phyloP scores from a whole-genome alignment of 192 early-diverging fungal genomes.

The Umbelopsis sp. region DNA sequence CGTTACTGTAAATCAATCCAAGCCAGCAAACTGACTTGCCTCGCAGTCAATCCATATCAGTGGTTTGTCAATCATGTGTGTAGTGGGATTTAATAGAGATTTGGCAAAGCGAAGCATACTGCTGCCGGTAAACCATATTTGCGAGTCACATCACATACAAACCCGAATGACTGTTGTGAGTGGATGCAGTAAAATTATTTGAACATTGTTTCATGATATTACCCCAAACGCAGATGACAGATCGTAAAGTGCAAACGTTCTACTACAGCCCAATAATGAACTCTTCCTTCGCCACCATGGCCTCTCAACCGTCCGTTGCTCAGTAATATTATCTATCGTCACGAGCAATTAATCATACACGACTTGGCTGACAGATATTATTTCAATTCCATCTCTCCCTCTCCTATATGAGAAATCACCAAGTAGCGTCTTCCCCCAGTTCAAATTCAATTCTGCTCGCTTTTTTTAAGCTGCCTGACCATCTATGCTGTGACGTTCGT shows the following conservation, averaged over 20 bases:
- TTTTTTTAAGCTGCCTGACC: neutral
- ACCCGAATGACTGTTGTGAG: too few species aligned
- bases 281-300: too few species aligned
- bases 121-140: neutral
- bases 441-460: slow-evolving; percentile 9
- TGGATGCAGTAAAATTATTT: too few species aligned
- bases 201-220: too few species aligned
- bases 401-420: neutral
- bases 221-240: too few species aligned
- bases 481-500: too few species aligned
- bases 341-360: neutral
- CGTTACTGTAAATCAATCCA: neutral
- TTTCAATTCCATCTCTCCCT: neutral
- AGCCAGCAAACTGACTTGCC: slow-evolving; percentile 25
- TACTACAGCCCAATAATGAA: too few species aligned
- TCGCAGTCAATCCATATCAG: slow-evolving; percentile 88
- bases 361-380: neutral
- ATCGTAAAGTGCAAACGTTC: too few species aligned
- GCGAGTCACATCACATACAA: neutral
- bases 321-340: too few species aligned
- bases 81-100: neutral
- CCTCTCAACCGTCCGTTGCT: too few species aligned
- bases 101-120: neutral
- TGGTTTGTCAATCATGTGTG: slow-evolving; percentile 47
- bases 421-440: neutral